Evolutionary conservation across 148 eudicot species (phyloP).

Genomic region (Arbutus unedo): DNA sequence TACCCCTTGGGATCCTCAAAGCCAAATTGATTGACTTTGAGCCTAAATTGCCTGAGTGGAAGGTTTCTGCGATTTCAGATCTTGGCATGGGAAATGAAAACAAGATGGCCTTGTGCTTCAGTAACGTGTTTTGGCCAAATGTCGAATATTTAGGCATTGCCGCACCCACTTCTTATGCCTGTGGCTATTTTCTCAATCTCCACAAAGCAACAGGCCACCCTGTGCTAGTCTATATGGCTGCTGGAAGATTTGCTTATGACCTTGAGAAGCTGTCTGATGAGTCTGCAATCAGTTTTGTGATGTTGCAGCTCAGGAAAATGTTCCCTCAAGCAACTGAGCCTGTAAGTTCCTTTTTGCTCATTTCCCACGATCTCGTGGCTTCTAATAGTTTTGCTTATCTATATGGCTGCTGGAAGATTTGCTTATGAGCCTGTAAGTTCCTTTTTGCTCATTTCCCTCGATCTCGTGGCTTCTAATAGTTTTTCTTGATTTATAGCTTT

Average conservation of each 20-base stretch:
- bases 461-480: not conserved
- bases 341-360: conserved; percentile 43
- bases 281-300: conserved; percentile 64
- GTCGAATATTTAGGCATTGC: conserved; percentile 80
- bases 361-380: not conserved
- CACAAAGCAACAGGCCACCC: conserved; percentile 95
- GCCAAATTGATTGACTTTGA: conserved; percentile 79
- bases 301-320: conserved; percentile 93
- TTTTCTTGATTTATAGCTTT: not conserved
- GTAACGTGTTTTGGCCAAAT: conserved; percentile 87
- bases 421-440: conserved; percentile 86
- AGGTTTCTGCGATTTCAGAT: conserved; percentile 81
- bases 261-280: conserved; percentile 91
- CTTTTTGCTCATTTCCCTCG: not conserved
- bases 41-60: conserved; percentile 95
- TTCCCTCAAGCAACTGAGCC: conserved; percentile 81
- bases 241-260: conserved; percentile 85
- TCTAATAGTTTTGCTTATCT: conserved; percentile 47
- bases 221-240: conserved; percentile 95
- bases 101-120: conserved; percentile 82
- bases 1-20: conserved; percentile 88
- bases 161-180: conserved; percentile 77
- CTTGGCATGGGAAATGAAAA: conserved; percentile 96
- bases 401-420: conserved; percentile 95
- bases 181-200: conserved; percentile 97